A percentile compares a stretch with the other conserved stretches of the same genome.
phyloP scores from a whole-genome alignment of 2,329 filamentous ascomycete species.

The Lasiodiplodia sp. region DNA sequence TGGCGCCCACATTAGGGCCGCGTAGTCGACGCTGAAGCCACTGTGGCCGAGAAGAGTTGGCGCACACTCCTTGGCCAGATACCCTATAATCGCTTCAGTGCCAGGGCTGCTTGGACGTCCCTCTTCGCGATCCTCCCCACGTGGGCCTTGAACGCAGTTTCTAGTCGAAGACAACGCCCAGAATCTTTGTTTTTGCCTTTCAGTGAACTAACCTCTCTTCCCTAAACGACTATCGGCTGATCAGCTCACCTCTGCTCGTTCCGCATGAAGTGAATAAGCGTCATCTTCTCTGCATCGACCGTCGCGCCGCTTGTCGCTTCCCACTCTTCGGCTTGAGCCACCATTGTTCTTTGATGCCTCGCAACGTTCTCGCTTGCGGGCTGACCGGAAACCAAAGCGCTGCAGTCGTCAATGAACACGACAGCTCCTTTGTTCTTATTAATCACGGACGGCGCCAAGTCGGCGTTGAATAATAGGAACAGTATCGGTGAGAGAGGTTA shows the following conservation, averaged over 20 bases:
- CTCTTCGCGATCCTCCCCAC: not conserved
- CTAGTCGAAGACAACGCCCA: constrained; percentile 33
- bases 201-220: constrained; percentile 28
- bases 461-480: constrained; percentile 38
- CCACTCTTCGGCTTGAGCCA: constrained; percentile 37
- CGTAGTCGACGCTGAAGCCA: constrained; percentile 40
- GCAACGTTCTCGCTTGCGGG: constrained; percentile 34
- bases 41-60: constrained; percentile 36
- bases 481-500: constrained; percentile 31
- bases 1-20: constrained; percentile 35
- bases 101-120: not conserved
- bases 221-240: constrained; percentile 29
- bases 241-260: constrained; percentile 30
- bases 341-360: constrained; percentile 32
- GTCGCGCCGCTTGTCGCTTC: constrained; percentile 42
- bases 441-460: constrained; percentile 35
- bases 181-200: constrained; percentile 33
- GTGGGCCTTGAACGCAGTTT: constrained; percentile 32
- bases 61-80: constrained; percentile 34
- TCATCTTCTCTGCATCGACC: constrained; percentile 46
- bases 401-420: constrained; percentile 41
- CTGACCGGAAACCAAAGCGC: constrained; percentile 35
- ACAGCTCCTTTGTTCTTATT: constrained; percentile 33
- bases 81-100: constrained; percentile 12
- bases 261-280: constrained; percentile 45